Evolutionary conservation across 352 stramenopile species (phyloP).

Genomic region (Globisporangium okanoganense): DNA sequence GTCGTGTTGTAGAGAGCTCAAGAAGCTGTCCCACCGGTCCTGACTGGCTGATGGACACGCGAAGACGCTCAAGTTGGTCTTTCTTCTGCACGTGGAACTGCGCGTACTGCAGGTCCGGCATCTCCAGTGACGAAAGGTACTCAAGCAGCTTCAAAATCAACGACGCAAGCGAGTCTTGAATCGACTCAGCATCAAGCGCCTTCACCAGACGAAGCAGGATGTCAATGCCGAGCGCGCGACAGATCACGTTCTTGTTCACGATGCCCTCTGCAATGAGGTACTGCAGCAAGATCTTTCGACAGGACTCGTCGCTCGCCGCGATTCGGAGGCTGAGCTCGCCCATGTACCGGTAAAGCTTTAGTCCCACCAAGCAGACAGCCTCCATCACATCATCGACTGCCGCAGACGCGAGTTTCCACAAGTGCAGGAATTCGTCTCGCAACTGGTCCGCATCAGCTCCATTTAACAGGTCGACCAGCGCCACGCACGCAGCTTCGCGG

Average conservation of each 20-base stretch:
- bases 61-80: conserved; percentile 71
- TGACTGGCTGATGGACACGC: conserved; percentile 70
- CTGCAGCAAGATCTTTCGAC: conserved; percentile 48
- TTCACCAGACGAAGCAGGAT: conserved; percentile 71
- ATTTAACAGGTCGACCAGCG: conserved; percentile 62
- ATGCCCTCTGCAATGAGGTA: conserved; percentile 73
- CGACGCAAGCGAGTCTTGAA: conserved; percentile 51
- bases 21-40: conserved; percentile 73
- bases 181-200: conserved; percentile 39
- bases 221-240: conserved; percentile 64
- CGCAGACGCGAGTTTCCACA: conserved; percentile 67
- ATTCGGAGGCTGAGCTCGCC: conserved; percentile 74
- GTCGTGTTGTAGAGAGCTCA: conserved; percentile 44
- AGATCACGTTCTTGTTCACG: conserved; percentile 61
- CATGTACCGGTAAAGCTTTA: conserved; percentile 75
- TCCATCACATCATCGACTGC: conserved; percentile 82
- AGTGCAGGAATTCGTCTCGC: conserved; percentile 39
- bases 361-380: conserved; percentile 43
- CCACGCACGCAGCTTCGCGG: conserved; percentile 61
- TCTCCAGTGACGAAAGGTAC: conserved; percentile 80
- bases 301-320: conserved; percentile 40
- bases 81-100: conserved; percentile 87
- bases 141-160: conserved; percentile 67
- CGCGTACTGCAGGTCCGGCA: conserved; percentile 80
- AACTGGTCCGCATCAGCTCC: conserved; percentile 44